phyloP scores from a whole-genome alignment of 2,329 filamentous ascomycete species.

The Cercospora sp. region DNA sequence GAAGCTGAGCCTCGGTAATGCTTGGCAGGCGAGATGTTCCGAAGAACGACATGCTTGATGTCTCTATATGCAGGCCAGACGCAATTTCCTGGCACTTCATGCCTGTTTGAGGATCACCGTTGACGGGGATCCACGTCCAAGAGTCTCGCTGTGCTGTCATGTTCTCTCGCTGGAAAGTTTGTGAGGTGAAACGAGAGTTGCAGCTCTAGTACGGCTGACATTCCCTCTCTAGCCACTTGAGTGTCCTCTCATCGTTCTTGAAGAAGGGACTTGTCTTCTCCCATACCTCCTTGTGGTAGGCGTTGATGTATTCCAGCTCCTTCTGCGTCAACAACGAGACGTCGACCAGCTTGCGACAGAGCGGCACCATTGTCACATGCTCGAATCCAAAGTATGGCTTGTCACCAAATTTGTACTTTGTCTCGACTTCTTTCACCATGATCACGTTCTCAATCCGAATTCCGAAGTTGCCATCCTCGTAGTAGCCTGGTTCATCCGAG shows the following conservation, averaged over 20 bases:
- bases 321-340: slow-evolving; percentile 65
- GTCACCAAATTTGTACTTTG: slow-evolving; percentile 83
- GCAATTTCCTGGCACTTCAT: neutral
- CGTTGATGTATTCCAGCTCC: slow-evolving; percentile 85
- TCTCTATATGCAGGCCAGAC: neutral
- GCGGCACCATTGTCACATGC: slow-evolving; percentile 94
- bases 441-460: slow-evolving; percentile 97
- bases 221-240: slow-evolving; percentile 83
- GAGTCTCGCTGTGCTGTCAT: neutral
- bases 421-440: slow-evolving; percentile 85
- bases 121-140: neutral
- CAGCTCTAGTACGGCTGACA: slow-evolving; percentile 60
- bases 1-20: slow-evolving; percentile 1
- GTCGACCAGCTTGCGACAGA: slow-evolving; percentile 87
- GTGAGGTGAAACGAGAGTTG: neutral
- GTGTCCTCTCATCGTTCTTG: slow-evolving; percentile 66
- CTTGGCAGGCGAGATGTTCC: slow-evolving; percentile 1
- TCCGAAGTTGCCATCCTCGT: slow-evolving; percentile 91
- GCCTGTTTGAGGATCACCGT: neutral
- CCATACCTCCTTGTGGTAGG: slow-evolving; percentile 77
- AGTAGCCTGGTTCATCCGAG: slow-evolving; percentile 93
- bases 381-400: slow-evolving; percentile 95
- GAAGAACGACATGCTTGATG: neutral
- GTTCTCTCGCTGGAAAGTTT: neutral
- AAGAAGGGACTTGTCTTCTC: slow-evolving; percentile 80